Conservation (phyloP, 257 asterid species). For the Solanum chmielewskii region DNA sequence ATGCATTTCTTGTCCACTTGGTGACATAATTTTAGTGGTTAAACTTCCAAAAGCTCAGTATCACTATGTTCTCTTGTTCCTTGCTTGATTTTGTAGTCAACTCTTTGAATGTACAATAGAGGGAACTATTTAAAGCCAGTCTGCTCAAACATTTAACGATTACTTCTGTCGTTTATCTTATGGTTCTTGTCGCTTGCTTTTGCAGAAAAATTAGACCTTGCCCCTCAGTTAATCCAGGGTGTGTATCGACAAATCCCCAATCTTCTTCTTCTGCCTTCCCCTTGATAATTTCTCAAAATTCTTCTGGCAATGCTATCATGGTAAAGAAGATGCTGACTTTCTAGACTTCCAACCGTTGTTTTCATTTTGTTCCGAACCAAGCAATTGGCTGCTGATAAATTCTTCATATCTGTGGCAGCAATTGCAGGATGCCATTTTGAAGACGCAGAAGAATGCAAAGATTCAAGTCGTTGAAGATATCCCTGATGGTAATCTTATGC, state of each 20-base stretch:
- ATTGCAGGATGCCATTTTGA: conserved; percentile 56
- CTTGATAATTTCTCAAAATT: conserved; percentile 42
- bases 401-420: conserved; percentile 20
- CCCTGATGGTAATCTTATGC: conserved; percentile 29
- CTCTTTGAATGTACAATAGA: background rate
- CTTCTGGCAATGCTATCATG: conserved; percentile 43
- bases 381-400: background rate
- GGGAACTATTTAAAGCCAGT: background rate
- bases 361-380: background rate
- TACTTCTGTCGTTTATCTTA: background rate
- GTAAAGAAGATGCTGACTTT: conserved; percentile 7
- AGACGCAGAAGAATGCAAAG: conserved; percentile 74
- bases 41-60: background rate
- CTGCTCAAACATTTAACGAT: background rate
- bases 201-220: conserved; percentile 80
- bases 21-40: background rate
- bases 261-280: conserved; percentile 77
- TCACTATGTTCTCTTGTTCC: background rate
- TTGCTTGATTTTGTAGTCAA: background rate
- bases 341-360: background rate
- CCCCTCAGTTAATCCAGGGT: conserved; percentile 83
- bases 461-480: conserved; percentile 59
- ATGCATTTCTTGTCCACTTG: background rate
- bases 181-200: background rate
- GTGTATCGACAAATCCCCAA: conserved; percentile 70